Base-by-base conservation (phyloP, 352 stramenopile genomes). In the Phytophthora tubulina region DNA sequence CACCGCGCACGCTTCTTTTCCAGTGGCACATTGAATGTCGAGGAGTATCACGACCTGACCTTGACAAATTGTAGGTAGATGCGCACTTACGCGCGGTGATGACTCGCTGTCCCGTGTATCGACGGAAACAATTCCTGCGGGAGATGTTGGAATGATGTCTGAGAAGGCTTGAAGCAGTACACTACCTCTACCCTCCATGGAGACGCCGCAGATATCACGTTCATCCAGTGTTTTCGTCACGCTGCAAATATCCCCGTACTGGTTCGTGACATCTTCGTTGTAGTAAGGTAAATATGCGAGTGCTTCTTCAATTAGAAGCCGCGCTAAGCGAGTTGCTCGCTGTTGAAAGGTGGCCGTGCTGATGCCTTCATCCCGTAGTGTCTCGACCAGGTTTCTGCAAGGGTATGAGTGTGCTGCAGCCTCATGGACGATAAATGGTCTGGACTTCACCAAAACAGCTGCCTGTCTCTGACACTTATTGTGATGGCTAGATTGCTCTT, bases 301-400 rank as follows among this genome's bases (percentile, higher is more conserved):
- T 8, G 44, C 62, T 33, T 81, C 76, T 49, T 83, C 73, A 10
- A 83, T 55, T 31, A 83, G 42, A 31, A 83, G 30, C 2, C 73
- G 56, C 21, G 71, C 70, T 27, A 81, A 53, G 1, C 73, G 69
- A 15, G 61, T 50, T 1, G 53, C 61, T 6, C 55, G 54, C 27
- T 72, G 65, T 17, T 68, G 72, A 15, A 83, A 83, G 10, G 50
- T 41, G 0, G 30, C n/a, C 6, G 58, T 50, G 21, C 33, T 63
- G 15, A 57, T 80, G 15, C 36, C 50, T 45, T 42, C 60, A 48
- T 68, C 68, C 10, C 66, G 59, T 21, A 84, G 56, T 27, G 53
- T 56, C 13, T 63, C 46, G 4, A 82, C 62, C 30, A 84, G 27
- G 41, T 75, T 68, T 45, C 65, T 60, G 41, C 76, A 76, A 7